Conservation (phyloP, 495 filamentous ascomycete genomes). For the Lophium mytilinum region DNA sequence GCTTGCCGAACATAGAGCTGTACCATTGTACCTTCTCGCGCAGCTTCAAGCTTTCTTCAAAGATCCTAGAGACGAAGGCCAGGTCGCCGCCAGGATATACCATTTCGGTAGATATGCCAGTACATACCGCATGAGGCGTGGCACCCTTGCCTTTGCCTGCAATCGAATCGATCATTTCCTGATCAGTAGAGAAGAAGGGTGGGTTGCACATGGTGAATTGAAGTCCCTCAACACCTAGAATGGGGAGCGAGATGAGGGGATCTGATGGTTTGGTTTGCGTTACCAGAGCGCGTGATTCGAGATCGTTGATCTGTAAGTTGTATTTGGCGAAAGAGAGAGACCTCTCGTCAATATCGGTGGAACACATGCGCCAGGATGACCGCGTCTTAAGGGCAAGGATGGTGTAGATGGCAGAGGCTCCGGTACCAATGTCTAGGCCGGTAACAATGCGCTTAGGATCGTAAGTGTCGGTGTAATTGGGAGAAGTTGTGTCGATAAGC, state of each 20-base stretch:
- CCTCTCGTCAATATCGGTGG: constrained; percentile 65
- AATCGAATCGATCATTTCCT: constrained; percentile 53
- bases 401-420: constrained; percentile 85
- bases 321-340: constrained; percentile 55
- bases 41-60: constrained; percentile 61
- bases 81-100: constrained; percentile 70
- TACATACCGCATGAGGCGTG: constrained; percentile 70
- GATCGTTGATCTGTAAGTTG: constrained; percentile 56
- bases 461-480: constrained; percentile 45
- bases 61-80: constrained; percentile 65
- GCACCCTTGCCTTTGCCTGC: constrained; percentile 53
- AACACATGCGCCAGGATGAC: constrained; percentile 46
- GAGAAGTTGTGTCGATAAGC: constrained; percentile 66
- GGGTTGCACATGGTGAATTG: constrained; percentile 95
- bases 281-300: constrained; percentile 59
- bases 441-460: constrained; percentile 49
- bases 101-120: constrained; percentile 79
- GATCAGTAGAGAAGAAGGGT: constrained; percentile 74
- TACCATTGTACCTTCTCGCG: constrained; percentile 69
- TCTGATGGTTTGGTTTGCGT: constrained; percentile 44
- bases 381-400: constrained; percentile 67
- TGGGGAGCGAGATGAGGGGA: constrained; percentile 52
- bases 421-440: constrained; percentile 87
- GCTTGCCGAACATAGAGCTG: constrained; percentile 83
- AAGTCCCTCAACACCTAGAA: constrained; percentile 46